Base-by-base conservation (phyloP, 2,329 filamentous ascomycete genomes). In the Septoria linicola region DNA sequence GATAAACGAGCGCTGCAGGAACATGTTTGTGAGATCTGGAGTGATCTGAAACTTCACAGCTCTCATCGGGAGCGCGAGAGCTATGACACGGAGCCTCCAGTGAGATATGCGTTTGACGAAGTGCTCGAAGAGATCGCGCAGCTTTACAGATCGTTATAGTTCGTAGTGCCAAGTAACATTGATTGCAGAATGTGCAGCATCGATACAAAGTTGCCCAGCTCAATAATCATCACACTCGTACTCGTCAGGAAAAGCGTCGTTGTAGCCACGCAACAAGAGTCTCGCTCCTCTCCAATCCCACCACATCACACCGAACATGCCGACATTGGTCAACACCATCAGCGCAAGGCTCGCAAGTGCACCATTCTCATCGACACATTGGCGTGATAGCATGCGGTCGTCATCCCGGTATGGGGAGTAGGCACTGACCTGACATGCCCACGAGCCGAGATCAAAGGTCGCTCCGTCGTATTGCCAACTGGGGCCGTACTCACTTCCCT, bases 201-300 rank as follows among this genome's bases (percentile, higher is more conserved):
- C 31, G 5, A 13, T 16, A 34, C 31, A 34, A 5, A 13, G 13
- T 34, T n/a, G 4, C n/a, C 23, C 23, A 5, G 23, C 23, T 34
- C 31, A 34, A 16, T n/a, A 34, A 13, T 34, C 11, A 14, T 41
- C 40, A 21, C 40, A 41, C 40, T 41, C 40, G 16, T 41, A 41
- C 14, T 41, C 40, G n/a, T 41, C 40, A 10, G 23, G 40, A 41
- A 41, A 41, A 27, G 40, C 40, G 16, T 41, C 40, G 7, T 27
- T 41, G 23, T 41, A 25, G 21, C 16, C 23, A 14, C 40, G 40
- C 5, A 41, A 16, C 21, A 41, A 27, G 10, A 11, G 7, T 41
- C 23, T 19, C 40, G n/a, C 16, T 25, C 40, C 40, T 30, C 40
- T 41, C 40, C 40, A 41, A 21, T 41, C 40, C 25, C 19, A 19